Conservation (phyloP, 2,329 filamentous ascomycete genomes). For the Alternaria longipes region DNA sequence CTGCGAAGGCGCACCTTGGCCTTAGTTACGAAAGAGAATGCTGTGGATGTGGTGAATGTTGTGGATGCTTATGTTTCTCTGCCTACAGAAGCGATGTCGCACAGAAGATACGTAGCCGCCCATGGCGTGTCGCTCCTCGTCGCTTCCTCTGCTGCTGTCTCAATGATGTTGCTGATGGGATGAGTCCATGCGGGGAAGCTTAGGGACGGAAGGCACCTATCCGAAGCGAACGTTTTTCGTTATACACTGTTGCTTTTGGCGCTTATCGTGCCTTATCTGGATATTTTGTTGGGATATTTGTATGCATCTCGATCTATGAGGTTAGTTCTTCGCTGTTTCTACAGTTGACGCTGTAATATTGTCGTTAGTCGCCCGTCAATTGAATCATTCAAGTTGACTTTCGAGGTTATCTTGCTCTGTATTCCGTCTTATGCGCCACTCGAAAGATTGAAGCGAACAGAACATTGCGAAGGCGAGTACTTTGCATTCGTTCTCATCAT, state of each 20-base stretch:
- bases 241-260: conserved; percentile 1
- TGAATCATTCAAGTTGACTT: neutral
- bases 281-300: neutral
- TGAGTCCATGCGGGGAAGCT: neutral
- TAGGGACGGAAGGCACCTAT: neutral
- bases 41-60: neutral
- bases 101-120: conserved; percentile 1
- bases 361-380: neutral
- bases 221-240: conserved; percentile 7
- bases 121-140: neutral
- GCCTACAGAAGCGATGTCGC: neutral
- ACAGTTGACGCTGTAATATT: neutral
- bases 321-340: neutral
- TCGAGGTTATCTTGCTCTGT: neutral
- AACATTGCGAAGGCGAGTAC: neutral
- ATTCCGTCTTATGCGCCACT: neutral
- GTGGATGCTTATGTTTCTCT: neutral
- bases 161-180: neutral
- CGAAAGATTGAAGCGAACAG: neutral
- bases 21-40: neutral
- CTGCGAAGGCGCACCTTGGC: conserved; percentile 1
- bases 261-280: neutral
- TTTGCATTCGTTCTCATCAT: neutral
- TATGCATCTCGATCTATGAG: neutral
- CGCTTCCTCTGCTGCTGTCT: neutral